Evolutionary conservation across 129 eudicot genomes (phyloP).

Genomic region (Tanacetum coccineum): DNA sequence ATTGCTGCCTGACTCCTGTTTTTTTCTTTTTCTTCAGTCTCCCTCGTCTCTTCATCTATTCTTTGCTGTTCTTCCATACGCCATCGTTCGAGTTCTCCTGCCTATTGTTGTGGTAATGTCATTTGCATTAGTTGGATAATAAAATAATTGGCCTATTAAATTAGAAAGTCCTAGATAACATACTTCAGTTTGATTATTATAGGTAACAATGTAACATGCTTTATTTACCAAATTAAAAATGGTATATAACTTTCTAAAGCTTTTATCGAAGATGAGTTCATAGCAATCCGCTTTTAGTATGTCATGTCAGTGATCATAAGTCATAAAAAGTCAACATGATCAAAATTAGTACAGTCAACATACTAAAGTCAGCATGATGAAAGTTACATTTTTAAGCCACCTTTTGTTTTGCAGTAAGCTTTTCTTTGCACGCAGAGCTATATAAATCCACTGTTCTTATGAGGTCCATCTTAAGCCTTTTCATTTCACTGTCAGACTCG

Average conservation of each 20-base stretch:
- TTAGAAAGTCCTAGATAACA: no score
- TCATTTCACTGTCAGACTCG: constrained; percentile 50
- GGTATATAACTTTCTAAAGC: no score
- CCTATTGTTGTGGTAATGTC: constrained; percentile 18
- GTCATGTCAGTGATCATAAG: no score
- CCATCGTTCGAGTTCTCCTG: constrained; percentile 51
- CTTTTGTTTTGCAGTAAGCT: constrained; percentile 53
- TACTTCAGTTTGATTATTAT: no score
- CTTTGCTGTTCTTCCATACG: constrained; percentile 39
- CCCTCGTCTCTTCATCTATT: constrained; percentile 35
- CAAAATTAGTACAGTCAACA: no score
- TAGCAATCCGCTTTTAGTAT: no score
- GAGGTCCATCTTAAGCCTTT: constrained; percentile 56
- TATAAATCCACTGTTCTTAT: constrained; percentile 54
- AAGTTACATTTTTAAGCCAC: constrained; percentile 5
- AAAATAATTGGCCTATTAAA: neutral
- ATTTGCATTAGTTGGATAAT: no score
- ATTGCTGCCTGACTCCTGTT: constrained; percentile 32
- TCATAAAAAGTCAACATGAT: no score
- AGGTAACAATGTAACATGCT: no score
- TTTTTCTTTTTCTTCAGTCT: constrained; percentile 33
- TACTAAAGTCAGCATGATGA: no score
- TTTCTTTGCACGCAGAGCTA: constrained; percentile 58
- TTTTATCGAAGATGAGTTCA: no score
- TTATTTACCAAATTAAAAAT: no score